Evolutionary conservation across 2,329 filamentous ascomycete species (phyloP).

Genomic region (Aspergillus neotritici): DNA sequence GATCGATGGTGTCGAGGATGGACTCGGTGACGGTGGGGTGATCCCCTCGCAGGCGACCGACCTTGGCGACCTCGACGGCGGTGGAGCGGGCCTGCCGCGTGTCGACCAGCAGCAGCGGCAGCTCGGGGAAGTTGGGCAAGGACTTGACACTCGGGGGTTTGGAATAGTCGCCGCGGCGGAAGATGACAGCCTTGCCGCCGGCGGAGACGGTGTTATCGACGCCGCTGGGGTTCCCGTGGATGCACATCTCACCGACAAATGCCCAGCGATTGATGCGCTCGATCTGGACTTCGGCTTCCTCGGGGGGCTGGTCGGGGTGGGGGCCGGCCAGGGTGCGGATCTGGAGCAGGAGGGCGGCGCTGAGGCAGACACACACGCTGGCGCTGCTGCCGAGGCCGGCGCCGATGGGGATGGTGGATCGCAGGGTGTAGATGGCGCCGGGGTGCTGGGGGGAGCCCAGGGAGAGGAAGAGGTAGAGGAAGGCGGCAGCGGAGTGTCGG

Average conservation of each 20-base stretch:
- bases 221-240: slow-evolving; percentile 92
- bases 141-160: slow-evolving; percentile 71
- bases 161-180: slow-evolving; percentile 71
- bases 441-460: slow-evolving; percentile 73
- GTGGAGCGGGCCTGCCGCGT: slow-evolving; percentile 86
- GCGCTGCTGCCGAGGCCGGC: slow-evolving; percentile 89
- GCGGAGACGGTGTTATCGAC: slow-evolving; percentile 96
- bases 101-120: slow-evolving; percentile 84
- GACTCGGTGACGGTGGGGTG: slow-evolving; percentile 73
- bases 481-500: slow-evolving; percentile 71
- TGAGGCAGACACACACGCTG: slow-evolving; percentile 86
- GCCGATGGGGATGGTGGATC: slow-evolving; percentile 88
- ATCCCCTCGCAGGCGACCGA: slow-evolving; percentile 62
- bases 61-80: slow-evolving; percentile 77
- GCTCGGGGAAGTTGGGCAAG: slow-evolving; percentile 81
- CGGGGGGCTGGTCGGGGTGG: slow-evolving; percentile 80
- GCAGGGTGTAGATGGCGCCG: slow-evolving; percentile 80
- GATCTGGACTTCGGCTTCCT: slow-evolving; percentile 83
- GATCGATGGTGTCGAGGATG: slow-evolving; percentile 79
- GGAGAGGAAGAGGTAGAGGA: slow-evolving; percentile 89
- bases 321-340: slow-evolving; percentile 83
- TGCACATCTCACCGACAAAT: slow-evolving; percentile 94
- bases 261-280: slow-evolving; percentile 98
- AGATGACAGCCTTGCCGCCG: slow-evolving; percentile 89
- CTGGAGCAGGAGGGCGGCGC: slow-evolving; percentile 77